Evolutionary conservation across 1,139 yeast species (phyloP), one percentile per base, ranked within the genome.

Genomic region (Geotrichum australiense): DNA sequence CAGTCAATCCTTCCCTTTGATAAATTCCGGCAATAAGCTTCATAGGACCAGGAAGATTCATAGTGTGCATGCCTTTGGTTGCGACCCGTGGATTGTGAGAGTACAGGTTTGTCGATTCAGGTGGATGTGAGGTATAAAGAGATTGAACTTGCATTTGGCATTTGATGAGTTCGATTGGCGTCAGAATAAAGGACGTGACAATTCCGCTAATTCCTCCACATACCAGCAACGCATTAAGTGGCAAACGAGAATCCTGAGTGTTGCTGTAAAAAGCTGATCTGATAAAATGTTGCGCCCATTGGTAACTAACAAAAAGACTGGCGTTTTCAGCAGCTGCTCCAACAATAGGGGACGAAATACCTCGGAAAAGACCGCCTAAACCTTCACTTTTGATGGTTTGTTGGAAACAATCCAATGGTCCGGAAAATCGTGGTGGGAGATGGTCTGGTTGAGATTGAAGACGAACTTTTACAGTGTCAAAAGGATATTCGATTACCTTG

Each of bases 301-400:
- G 74, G 56, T 79, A 82, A 6, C 80, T 66, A 41, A 80, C 70
- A 55, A 84, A 84, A 14, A 84, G 62, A 5, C 80, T 74, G 2
- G 91, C 87, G 45, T 80, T 83, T 59, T 89, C 97, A 41, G 85
- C 69, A 29, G 94, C 82, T 0, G 96, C 95, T 1, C 96, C 96
- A 16, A 81, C 58, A 40, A 87, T 64, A 0, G 97, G 97, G 0
- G 94, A 84, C 18, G 77, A 64, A 8, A 89, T 62, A 1, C 97
- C 71, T 47, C 74, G 61, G 52, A 75, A 79, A 42, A 79, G 71
- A 3, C 85, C 83, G 37, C 65, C 41, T 2, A 83, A 43, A 0
- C 96, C 96, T 57, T 86, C 96, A 22, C 71, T 66, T 2, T 50
- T 50, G 47, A 76, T 71, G 0, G 94, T 84, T 50, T 73, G 65